Base-by-base conservation (phyloP, 163 green algal species). In the Scenedesmus sp. region DNA sequence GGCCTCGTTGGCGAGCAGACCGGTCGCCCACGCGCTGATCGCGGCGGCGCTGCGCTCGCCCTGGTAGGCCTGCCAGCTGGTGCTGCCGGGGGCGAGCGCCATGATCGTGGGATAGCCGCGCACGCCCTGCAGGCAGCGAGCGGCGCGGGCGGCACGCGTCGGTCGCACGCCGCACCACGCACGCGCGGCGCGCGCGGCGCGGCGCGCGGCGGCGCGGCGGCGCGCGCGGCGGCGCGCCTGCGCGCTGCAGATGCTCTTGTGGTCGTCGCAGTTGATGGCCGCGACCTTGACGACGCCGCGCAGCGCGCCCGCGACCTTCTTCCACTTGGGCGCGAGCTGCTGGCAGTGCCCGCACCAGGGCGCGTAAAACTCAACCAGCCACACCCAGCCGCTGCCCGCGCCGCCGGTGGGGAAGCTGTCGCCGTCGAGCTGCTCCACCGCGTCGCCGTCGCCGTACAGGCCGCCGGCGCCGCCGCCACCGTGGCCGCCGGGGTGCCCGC, bases 341-440 rank as follows among this genome's bases (percentile, higher is more conserved):
- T 87, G 80, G 83, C 93, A 97, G 87, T 97, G 93, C 3, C 91
- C 92, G 84, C 92, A 93, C 90, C 93, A 94, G 17, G 93, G 91
- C 1, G 90, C 89, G 67, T 97, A 97, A 51, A 95, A 96, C 86
- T 97, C 89, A 44, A 81, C 62, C 33, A 97, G 63, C 74, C 84
- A 94, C 1, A 95, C 80, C 84, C 84, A 93, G n/a, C 75, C 42
- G 28, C 60, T 84, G 17, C 90, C 85, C 10, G 39, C 39, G 3
- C 81, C 76, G 24, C 58, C 70, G 15, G 80, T 60, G 2, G 92
- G 87, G 39, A 96, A 92, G 50, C 71, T 91, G 64, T 60, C 34
- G 17, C 11, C 17, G 13, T 50, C 60, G 33, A 95, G 39, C 24
- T 87, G 48, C 28, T 87, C 50, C 50, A 95, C 81, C 47, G 85